phyloP scores from a whole-genome alignment of 352 stramenopile genomes.

The Lagenidium giganteum region DNA sequence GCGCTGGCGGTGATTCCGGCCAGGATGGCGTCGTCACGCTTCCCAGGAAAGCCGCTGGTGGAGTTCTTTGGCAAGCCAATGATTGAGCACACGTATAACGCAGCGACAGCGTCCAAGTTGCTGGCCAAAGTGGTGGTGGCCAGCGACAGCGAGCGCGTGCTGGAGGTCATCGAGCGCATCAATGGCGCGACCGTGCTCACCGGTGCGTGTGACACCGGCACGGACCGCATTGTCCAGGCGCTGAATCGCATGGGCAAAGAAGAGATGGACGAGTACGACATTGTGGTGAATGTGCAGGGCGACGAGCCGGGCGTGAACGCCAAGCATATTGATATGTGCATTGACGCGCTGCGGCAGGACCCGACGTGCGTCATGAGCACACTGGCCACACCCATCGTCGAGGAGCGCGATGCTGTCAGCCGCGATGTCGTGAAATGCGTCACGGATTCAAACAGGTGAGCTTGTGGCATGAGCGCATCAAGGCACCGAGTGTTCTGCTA shows the following conservation, averaged over 20 bases:
- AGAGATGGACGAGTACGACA: constrained; percentile 52
- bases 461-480: background rate
- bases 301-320: constrained; percentile 81
- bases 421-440: constrained; percentile 81
- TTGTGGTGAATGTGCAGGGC: constrained; percentile 83
- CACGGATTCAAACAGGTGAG: constrained; percentile 45
- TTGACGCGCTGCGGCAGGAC: constrained; percentile 47
- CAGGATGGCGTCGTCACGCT: constrained; percentile 64
- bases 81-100: constrained; percentile 81
- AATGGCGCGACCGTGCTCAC: constrained; percentile 58
- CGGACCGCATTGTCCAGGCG: constrained; percentile 69
- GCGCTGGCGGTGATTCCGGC: constrained; percentile 77
- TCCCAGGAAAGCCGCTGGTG: constrained; percentile 71
- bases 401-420: constrained; percentile 45
- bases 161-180: constrained; percentile 33
- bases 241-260: constrained; percentile 29
- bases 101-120: constrained; percentile 34
- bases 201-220: constrained; percentile 60
- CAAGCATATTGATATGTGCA: constrained; percentile 64
- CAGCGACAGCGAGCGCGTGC: constrained; percentile 64
- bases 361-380: constrained; percentile 69
- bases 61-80: constrained; percentile 78
- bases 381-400: constrained; percentile 55
- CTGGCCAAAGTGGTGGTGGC: constrained; percentile 75
- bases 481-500: background rate